Conservation (phyloP, 169 alveolate species). For the Sarcocystis neurona region DNA sequence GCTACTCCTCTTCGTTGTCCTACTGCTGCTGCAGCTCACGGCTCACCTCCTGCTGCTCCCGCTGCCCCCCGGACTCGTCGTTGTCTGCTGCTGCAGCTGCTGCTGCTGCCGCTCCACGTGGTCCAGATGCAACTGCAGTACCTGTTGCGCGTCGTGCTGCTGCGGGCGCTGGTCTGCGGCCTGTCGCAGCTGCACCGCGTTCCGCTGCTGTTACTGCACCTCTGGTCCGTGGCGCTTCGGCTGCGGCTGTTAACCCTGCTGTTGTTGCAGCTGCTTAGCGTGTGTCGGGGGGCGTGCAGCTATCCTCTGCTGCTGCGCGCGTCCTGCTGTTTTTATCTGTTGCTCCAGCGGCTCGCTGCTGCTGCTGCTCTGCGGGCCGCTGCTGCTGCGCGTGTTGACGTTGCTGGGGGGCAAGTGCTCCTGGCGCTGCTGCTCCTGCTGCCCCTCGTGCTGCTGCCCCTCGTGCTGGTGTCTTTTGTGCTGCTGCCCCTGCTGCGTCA, state of each 20-base stretch:
- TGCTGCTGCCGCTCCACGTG: too few species aligned
- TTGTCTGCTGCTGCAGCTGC: too few species aligned
- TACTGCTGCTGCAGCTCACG: too few species aligned
- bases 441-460: slow-evolving; percentile 9
- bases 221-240: neutral
- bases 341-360: neutral
- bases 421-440: slow-evolving; percentile 31
- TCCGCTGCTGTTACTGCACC: neutral
- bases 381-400: neutral
- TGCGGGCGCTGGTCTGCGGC: too few species aligned
- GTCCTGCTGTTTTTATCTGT: neutral
- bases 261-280: neutral
- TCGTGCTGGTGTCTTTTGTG: slow-evolving; percentile 10
- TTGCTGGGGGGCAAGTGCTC: neutral
- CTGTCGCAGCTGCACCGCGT: too few species aligned
- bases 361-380: slow-evolving; percentile 4
- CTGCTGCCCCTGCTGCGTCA: neutral
- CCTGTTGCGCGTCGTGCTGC: too few species aligned
- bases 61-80: too few species aligned
- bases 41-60: too few species aligned
- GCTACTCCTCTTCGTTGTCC: too few species aligned
- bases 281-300: neutral
- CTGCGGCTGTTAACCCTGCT: neutral
- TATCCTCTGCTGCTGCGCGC: neutral
- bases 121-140: too few species aligned